phyloP scores from a whole-genome alignment of 2,329 filamentous ascomycete species.

The Colletotrichum sp. region DNA sequence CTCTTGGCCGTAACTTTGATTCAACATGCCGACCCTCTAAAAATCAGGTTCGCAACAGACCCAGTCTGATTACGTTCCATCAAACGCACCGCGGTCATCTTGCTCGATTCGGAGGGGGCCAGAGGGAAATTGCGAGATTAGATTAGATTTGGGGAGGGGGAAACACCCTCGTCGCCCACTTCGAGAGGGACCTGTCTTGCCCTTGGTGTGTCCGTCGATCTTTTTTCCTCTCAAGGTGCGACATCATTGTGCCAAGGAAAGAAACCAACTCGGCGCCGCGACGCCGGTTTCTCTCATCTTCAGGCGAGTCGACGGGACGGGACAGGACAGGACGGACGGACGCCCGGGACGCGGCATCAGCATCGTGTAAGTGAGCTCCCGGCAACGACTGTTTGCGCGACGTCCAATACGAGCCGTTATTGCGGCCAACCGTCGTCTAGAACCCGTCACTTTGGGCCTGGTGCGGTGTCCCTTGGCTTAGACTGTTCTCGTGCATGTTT shows the following conservation, averaged over 20 bases:
- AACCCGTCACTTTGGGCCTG: background rate
- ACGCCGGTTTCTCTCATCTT: background rate
- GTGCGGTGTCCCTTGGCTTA: background rate
- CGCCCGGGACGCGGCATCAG: background rate
- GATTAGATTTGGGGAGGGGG: background rate
- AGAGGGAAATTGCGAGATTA: constrained; percentile 1
- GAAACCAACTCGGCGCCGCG: background rate
- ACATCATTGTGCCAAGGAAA: background rate
- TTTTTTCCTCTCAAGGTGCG: background rate
- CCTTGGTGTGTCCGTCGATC: background rate
- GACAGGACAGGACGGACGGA: background rate
- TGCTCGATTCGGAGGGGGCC: background rate
- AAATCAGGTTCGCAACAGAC: constrained; percentile 1
- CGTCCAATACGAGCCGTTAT: background rate
- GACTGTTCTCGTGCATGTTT: background rate
- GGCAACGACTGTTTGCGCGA: background rate
- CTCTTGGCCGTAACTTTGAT: background rate
- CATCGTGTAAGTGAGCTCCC: background rate
- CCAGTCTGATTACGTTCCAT: constrained; percentile 2
- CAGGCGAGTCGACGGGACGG: background rate
- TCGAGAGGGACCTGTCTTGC: background rate
- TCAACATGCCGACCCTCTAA: background rate
- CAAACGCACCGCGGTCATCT: background rate
- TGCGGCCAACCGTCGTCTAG: background rate
- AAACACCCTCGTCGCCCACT: background rate